Conservation (phyloP, 495 filamentous ascomycete species). For the Amphirosellinia nigrospora region DNA sequence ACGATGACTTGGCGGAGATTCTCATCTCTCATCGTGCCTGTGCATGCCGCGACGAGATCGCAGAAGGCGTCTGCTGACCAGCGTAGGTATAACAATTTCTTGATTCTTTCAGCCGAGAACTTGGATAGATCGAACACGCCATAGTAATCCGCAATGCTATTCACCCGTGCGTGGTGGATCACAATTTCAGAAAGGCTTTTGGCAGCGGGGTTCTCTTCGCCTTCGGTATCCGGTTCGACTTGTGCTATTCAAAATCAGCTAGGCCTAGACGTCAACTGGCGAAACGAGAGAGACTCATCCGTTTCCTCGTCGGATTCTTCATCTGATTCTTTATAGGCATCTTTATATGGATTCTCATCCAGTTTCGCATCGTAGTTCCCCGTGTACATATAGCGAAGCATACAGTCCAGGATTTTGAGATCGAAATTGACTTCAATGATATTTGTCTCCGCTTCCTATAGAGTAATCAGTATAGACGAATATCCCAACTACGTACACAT, state of each 20-base stretch:
- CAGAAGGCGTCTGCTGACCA: slow-evolving; percentile 11
- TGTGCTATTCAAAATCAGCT: neutral
- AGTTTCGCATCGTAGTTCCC: neutral
- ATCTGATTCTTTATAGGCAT: no score
- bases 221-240: neutral
- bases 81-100: neutral
- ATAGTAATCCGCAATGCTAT: slow-evolving; percentile 13
- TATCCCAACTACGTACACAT: neutral
- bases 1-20: neutral
- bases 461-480: neutral
- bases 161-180: neutral
- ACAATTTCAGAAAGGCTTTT: neutral
- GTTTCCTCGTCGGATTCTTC: no score
- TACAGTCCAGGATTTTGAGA: neutral
- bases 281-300: no score
- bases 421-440: slow-evolving; percentile 7
- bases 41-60: neutral
- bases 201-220: neutral
- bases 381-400: slow-evolving; percentile 11
- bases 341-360: no score
- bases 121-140: neutral
- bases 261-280: neutral
- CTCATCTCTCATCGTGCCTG: neutral
- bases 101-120: neutral
- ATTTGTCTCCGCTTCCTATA: neutral